These are phyloP conservation scores for Pseudopyricularia javanii DNA, from an alignment of 2,329 filamentous ascomycete genomes.

Conservation along the genomic window DNA sequence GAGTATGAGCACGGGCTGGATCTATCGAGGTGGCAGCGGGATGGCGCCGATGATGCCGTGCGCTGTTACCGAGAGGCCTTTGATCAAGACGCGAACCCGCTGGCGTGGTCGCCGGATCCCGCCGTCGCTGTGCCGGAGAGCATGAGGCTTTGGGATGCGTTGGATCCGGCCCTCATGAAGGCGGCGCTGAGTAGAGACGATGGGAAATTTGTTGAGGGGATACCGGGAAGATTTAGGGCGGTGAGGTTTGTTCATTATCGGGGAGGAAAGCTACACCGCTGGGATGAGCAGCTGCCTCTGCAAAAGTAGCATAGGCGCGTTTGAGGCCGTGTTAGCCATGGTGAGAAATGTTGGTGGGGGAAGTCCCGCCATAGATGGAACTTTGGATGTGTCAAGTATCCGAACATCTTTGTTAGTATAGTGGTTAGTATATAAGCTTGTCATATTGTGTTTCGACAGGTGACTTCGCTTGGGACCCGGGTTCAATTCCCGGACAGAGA, in stretches of 20 bases:
- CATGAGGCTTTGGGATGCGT: neutral
- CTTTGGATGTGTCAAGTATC: neutral
- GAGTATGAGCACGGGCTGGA: constrained; percentile 20
- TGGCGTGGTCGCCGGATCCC: neutral
- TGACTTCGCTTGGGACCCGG: constrained; percentile 1
- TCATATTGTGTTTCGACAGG: too few relatives aligned
- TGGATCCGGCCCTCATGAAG: neutral
- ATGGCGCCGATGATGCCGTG: neutral
- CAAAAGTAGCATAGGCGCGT: too few relatives aligned
- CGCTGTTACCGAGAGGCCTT: neutral
- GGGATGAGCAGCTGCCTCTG: neutral
- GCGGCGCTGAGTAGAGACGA: neutral
- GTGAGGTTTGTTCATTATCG: neutral
- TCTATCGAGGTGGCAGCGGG: constrained; percentile 5
- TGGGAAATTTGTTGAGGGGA: neutral
- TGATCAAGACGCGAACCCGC: neutral
- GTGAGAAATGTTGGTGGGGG: neutral
- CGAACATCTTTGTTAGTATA: neutral
- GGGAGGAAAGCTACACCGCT: neutral
- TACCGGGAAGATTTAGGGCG: neutral
- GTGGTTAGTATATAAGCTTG: constrained; percentile 1
- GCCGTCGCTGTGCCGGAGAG: neutral
- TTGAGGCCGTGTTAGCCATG: neutral
- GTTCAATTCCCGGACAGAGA: constrained; percentile 2
- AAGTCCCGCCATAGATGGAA: too few relatives aligned